Conservation (phyloP, 1,284 basidiomycete species). For the Leccinum insigne region DNA sequence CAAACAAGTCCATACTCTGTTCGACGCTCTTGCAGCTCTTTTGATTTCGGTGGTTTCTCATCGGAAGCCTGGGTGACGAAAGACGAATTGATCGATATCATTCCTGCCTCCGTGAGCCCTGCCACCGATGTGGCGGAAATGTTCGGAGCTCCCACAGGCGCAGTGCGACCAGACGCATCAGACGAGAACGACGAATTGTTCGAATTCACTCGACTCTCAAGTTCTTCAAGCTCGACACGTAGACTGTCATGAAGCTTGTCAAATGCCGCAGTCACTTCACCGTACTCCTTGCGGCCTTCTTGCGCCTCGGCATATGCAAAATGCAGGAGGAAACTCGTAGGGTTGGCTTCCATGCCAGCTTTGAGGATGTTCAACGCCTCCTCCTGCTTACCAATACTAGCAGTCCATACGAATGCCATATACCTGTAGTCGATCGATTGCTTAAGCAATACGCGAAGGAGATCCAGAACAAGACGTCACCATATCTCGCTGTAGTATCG, state of each 20-base stretch:
- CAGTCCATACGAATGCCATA: constrained; percentile 86
- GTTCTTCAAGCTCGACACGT: constrained; percentile 69
- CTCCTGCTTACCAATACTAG: constrained; percentile 73
- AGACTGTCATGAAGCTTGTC: constrained; percentile 73
- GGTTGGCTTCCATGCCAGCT: constrained; percentile 88
- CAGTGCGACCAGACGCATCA: constrained; percentile 31
- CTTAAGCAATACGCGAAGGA: constrained; percentile 15
- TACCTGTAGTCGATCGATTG: constrained; percentile 55
- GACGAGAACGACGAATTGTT: constrained; percentile 41
- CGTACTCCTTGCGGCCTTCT: constrained; percentile 67
- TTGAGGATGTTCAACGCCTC: constrained; percentile 84
- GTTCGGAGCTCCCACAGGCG: constrained; percentile 29
- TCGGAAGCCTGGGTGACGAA: constrained; percentile 44
- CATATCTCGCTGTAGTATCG: constrained; percentile 96
- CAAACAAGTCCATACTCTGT: constrained; percentile 70
- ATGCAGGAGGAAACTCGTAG: constrained; percentile 82
- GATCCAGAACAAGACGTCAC: constrained; percentile 43
- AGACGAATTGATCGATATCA: constrained; percentile 40
- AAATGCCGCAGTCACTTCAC: constrained; percentile 69
- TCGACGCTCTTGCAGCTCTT: constrained; percentile 60
- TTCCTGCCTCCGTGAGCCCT: constrained; percentile 28
- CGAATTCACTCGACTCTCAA: constrained; percentile 54
- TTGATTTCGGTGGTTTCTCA: constrained; percentile 46
- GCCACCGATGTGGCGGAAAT: constrained; percentile 11
- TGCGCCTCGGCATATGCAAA: constrained; percentile 89